These are phyloP conservation scores for Fusarium kyushuense DNA, from an alignment of 2,329 filamentous ascomycete genomes.

Conservation along the genomic window DNA sequence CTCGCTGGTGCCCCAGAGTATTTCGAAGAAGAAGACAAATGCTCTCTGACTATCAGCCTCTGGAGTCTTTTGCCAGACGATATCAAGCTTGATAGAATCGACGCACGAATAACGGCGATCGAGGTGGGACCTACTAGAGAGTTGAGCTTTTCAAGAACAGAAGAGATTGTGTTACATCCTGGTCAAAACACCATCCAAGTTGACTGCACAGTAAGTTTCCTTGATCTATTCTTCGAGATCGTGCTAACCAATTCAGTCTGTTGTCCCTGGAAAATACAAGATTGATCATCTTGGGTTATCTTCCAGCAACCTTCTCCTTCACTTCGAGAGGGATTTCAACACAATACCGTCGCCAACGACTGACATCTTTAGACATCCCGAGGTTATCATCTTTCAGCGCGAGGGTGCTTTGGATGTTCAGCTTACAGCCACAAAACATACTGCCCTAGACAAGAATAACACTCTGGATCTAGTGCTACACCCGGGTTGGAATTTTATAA, in stretches of 20 bases:
- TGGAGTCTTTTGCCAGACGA: constrained; percentile 79
- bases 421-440: constrained; percentile 73
- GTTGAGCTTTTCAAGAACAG: constrained; percentile 52
- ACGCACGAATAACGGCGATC: constrained; percentile 71
- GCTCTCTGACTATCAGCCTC: constrained; percentile 75
- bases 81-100: constrained; percentile 73
- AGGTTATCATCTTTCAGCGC: constrained; percentile 80
- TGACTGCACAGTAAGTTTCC: constrained; percentile 52
- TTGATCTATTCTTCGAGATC: fast-evolving
- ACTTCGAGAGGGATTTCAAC: constrained; percentile 71
- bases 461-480: constrained; percentile 79
- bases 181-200: constrained; percentile 61
- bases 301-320: constrained; percentile 72
- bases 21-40: constrained; percentile 78
- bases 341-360: constrained; percentile 60
- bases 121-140: constrained; percentile 71
- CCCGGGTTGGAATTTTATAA: constrained; percentile 79
- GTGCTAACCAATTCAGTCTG: constrained; percentile 61
- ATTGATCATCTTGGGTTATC: constrained; percentile 78
- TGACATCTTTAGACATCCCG: constrained; percentile 68
- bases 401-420: constrained; percentile 75
- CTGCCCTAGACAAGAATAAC: constrained; percentile 84
- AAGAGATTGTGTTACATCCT: constrained; percentile 55
- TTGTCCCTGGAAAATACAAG: constrained; percentile 78
- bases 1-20: constrained; percentile 78